Conservation (phyloP, 1,139 yeast species). For the Magnusiomyces fungicola region DNA sequence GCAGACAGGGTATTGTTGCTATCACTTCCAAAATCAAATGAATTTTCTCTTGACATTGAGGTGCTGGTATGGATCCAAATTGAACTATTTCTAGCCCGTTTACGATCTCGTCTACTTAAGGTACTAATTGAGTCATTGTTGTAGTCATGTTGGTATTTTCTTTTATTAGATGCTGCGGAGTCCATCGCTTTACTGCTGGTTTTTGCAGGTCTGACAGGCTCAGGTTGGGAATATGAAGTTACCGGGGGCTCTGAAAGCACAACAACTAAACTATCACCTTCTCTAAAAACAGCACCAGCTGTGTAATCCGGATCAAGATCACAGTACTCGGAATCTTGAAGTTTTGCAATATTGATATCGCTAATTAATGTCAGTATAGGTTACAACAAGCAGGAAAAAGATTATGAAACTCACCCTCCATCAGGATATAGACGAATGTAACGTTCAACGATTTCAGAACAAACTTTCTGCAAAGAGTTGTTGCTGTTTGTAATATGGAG, state of each 20-base stretch:
- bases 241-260: conserved; percentile 4
- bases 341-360: conserved; percentile 41
- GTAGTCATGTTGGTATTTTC: neutral
- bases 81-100: neutral
- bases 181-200: neutral
- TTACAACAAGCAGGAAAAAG: neutral
- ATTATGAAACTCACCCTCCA: conserved; percentile 28
- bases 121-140: too few species aligned
- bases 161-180: neutral
- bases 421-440: conserved; percentile 58
- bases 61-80: conserved; percentile 1
- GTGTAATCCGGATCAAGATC: conserved; percentile 72
- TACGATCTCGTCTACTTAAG: neutral
- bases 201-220: neutral
- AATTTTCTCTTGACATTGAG: neutral
- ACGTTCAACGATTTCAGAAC: conserved; percentile 44
- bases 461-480: conserved; percentile 41
- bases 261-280: conserved; percentile 42
- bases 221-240: too few species aligned
- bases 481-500: conserved; percentile 51
- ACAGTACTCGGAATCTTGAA: conserved; percentile 59
- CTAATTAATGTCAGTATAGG: conserved; percentile 1
- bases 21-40: neutral
- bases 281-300: conserved; percentile 54
- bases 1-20: neutral